Evolutionary conservation across 2,329 filamentous ascomycete species (phyloP), one percentile per base, ranked within the genome.

Genomic region (Pseudogymnoascus sp.): DNA sequence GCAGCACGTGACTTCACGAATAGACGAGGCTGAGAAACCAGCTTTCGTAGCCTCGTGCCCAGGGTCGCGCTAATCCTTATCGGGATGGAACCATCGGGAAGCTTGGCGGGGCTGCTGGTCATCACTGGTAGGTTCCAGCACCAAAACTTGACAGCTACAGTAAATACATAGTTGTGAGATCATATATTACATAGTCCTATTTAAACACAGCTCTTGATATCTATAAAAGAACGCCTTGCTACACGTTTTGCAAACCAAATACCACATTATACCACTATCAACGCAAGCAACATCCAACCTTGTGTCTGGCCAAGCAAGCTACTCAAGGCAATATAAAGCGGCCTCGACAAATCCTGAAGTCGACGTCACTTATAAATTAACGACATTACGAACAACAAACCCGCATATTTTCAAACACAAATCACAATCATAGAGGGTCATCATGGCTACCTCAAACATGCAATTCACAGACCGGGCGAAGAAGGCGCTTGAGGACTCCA

Each of bases 381-480:
- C 50, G 11, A 56, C 29, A 56, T n/a, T 19, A 35, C 29, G 11
- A 56, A 56, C 29, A 53, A 53, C 46, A 4, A 56, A 33, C 29
- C 50, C 13, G 10, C 50, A 56, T 33, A 56, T 56, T 56, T 56
- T 35, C 50, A 56, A 56, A 56, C 50, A 7, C 9, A 56, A 56
- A 56, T 56, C n/a, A 56, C 29, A 15, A 4, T 5, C 50, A 56
- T 56, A 56, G 50, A 56, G 50, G 50, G 50, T 17, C 74, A 84
- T 69, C 69, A 91, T 92, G 89, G 84, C 83, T 76, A 68, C 70
- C 38, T 84, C 87, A 61, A 85, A 87, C 72, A 91, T 93, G 87
- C 88, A 96, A 75, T 97, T 97, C 75, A 99, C 95, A 68, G 93
- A 97, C 78, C 83, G 90, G 78, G 95, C 91, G 68, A 90, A 93